Percentiles rank a stretch among this genome's conserved stretches.
Conservation (phyloP, 768 basidiomycete genomes). For the Gloeopeniophorella convolvens region DNA sequence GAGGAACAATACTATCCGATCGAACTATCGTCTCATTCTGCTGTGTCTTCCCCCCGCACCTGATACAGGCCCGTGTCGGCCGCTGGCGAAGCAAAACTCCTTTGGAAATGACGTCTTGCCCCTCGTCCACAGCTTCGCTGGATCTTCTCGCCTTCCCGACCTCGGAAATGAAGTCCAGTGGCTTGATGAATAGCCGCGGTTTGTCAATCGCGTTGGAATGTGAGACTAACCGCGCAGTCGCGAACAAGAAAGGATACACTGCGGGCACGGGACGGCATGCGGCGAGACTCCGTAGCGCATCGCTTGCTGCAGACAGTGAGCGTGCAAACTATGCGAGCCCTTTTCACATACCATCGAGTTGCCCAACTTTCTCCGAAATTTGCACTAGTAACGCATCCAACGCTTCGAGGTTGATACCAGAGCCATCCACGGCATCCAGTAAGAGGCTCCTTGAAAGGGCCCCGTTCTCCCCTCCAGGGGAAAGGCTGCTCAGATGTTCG, state of each 20-base stretch:
- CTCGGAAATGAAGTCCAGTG: constrained; percentile 63
- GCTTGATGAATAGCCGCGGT: constrained; percentile 64
- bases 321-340: not conserved
- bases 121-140: constrained; percentile 32
- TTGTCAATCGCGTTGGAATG: constrained; percentile 51
- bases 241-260: constrained; percentile 39
- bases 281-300: constrained; percentile 47
- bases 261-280: constrained; percentile 48
- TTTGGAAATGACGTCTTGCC: constrained; percentile 61
- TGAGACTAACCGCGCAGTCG: constrained; percentile 40
- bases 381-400: constrained; percentile 44
- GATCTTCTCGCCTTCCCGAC: constrained; percentile 37
- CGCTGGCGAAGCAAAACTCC: constrained; percentile 37
- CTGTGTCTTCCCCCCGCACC: constrained; percentile 58
- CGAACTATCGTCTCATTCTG: constrained; percentile 24
- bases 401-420: constrained; percentile 53
- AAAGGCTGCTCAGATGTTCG: constrained; percentile 42
- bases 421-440: constrained; percentile 55
- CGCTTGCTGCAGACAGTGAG: constrained; percentile 37
- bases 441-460: constrained; percentile 59
- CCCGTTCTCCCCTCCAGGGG: constrained; percentile 54
- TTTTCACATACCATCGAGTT: constrained; percentile 22
- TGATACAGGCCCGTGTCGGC: constrained; percentile 42
- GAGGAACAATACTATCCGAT: constrained; percentile 21
- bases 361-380: constrained; percentile 27